These are phyloP conservation scores for Suillus clintonianus DNA, from an alignment of 768 basidiomycete genomes.

Conservation along the genomic window DNA sequence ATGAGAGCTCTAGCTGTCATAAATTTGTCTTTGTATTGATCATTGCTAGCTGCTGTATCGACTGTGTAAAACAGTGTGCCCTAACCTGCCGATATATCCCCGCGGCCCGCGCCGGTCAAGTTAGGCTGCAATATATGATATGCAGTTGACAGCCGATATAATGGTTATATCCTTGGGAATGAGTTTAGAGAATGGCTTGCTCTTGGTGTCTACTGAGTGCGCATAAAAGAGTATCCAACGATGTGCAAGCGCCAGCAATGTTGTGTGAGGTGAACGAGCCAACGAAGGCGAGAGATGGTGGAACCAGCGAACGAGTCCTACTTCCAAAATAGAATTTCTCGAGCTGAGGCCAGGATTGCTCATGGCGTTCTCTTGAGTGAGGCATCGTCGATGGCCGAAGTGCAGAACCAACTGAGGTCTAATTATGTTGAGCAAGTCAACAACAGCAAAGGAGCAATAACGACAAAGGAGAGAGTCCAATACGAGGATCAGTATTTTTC, in stretches of 20 bases:
- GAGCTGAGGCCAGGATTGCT: neutral
- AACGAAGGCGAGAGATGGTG: neutral
- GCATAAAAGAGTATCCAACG: neutral
- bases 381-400: neutral
- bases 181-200: neutral
- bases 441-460: neutral
- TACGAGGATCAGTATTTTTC: neutral
- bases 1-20: neutral
- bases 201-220: neutral
- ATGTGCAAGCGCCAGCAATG: neutral
- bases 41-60: neutral
- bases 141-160: no score
- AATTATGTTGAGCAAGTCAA: neutral
- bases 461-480: neutral
- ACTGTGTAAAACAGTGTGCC: neutral
- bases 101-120: no score
- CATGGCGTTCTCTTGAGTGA: neutral
- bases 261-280: neutral
- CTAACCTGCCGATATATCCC: no score
- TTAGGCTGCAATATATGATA: no score
- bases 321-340: neutral
- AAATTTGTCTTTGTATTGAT: neutral
- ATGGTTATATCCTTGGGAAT: neutral
- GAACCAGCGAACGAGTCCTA: neutral
- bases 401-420: neutral